Evolutionary conservation across 192 early-diverging fungal species (phyloP).

Genomic region (Dissophora globulifera): DNA sequence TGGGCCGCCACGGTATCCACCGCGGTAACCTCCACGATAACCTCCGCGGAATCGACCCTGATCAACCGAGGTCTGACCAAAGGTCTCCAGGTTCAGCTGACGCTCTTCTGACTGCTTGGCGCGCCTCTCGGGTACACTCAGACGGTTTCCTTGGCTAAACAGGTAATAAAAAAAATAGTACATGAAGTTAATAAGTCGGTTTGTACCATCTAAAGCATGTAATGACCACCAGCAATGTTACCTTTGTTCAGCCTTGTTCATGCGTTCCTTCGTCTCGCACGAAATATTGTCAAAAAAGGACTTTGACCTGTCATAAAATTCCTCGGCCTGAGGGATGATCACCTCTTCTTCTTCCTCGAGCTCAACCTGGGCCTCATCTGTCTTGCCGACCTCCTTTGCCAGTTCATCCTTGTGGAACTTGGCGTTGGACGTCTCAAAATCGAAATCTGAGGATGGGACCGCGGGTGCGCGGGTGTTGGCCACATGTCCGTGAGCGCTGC

Average conservation of each 20-base stretch:
- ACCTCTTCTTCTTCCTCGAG: constrained; percentile 64
- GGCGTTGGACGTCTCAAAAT: constrained; percentile 95
- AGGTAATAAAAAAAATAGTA: constrained; percentile 12
- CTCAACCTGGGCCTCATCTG: constrained; percentile 48
- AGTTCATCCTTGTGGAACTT: constrained; percentile 93
- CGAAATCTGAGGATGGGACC: constrained; percentile 84
- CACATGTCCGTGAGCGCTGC: constrained; percentile 50
- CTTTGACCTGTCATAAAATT: constrained; percentile 80
- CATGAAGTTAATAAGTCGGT: too few relatives aligned
- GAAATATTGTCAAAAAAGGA: constrained; percentile 99
- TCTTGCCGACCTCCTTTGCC: constrained; percentile 75
- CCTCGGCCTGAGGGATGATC: constrained; percentile 61
- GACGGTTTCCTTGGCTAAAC: constrained; percentile 50
- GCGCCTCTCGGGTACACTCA: constrained; percentile 73
- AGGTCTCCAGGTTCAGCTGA: constrained; percentile 94
- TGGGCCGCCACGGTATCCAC: constrained; percentile 58
- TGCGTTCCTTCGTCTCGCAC: constrained; percentile 91
- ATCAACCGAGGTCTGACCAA: constrained; percentile 87
- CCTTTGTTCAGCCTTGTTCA: constrained; percentile 67
- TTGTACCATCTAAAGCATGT: too few relatives aligned
- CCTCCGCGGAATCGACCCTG: constrained; percentile 70
- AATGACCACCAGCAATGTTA: too few relatives aligned
- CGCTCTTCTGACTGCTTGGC: constrained; percentile 87
- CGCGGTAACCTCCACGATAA: constrained; percentile 64
- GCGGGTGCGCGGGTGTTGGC: constrained; percentile 54